Conservation (phyloP, 441 rosid species). For the Erodium trifolium region DNA sequence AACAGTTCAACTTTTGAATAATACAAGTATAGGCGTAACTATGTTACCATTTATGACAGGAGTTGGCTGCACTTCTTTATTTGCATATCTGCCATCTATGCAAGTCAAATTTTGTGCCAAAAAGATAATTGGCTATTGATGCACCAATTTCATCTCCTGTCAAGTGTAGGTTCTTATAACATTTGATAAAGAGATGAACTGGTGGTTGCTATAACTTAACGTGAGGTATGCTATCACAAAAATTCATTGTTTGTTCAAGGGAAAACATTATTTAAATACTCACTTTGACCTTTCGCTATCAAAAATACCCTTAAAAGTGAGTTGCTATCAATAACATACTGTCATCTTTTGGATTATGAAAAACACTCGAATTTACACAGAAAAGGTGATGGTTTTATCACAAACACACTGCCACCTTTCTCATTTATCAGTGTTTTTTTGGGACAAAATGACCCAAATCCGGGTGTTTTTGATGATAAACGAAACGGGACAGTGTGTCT, state of each 20-base stretch:
- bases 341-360: too few relatives aligned
- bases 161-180: not conserved
- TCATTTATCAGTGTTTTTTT: too few relatives aligned
- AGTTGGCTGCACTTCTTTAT: constrained; percentile 2
- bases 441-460: too few relatives aligned
- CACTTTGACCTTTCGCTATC: too few relatives aligned
- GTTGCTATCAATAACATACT: too few relatives aligned
- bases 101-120: not conserved
- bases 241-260: not conserved
- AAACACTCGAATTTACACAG: too few relatives aligned
- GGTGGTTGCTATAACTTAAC: not conserved
- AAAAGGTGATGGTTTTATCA: too few relatives aligned
- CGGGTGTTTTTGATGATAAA: too few relatives aligned
- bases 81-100: not conserved
- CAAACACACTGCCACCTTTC: too few relatives aligned
- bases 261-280: too few relatives aligned
- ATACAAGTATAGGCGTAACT: not conserved
- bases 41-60: not conserved
- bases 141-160: not conserved
- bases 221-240: not conserved
- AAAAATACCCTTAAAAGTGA: too few relatives aligned
- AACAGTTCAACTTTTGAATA: not conserved
- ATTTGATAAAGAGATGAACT: not conserved
- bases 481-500: too few relatives aligned
- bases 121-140: not conserved